phyloP scores from a whole-genome alignment of 2,329 filamentous ascomycete genomes.

The Trichoderma asperellum region DNA sequence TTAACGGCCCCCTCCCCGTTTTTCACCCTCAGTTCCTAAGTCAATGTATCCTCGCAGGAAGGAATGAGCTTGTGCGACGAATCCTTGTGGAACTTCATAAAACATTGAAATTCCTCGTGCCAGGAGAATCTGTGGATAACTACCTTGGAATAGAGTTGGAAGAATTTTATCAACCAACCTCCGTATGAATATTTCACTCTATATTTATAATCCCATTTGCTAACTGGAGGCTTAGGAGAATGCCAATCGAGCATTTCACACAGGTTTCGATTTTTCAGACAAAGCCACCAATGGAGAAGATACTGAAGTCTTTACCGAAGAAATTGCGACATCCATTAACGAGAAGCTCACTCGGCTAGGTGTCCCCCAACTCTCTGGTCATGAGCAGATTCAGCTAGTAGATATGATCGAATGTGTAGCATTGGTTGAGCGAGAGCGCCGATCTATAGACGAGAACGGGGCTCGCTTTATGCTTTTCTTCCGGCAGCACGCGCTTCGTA shows the following conservation, averaged over 20 bases:
- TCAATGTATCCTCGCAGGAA: constrained; percentile 83
- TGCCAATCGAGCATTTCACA: neutral
- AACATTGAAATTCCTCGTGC: constrained; percentile 79
- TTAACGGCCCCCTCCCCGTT: constrained; percentile 85
- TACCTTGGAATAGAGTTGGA: constrained; percentile 69
- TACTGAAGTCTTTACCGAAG: constrained; percentile 67
- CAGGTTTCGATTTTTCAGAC: constrained; percentile 14
- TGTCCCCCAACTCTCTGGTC: constrained; percentile 79
- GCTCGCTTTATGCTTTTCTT: constrained; percentile 88
- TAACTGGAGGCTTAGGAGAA: neutral
- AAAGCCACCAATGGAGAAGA: constrained; percentile 2
- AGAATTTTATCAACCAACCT: constrained; percentile 56
- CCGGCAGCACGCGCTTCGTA: constrained; percentile 75
- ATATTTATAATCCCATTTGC: neutral
- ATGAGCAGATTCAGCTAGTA: constrained; percentile 83
- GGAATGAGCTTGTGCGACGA: constrained; percentile 69
- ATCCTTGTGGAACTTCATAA: constrained; percentile 74
- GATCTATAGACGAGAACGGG: constrained; percentile 89
- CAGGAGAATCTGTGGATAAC: constrained; percentile 79
- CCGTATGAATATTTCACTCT: neutral
- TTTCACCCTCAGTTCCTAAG: constrained; percentile 92
- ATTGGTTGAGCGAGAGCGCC: constrained; percentile 81
- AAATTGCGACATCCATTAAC: constrained; percentile 69
- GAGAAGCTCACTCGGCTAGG: constrained; percentile 75
- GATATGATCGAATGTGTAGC: constrained; percentile 85